A percentile compares a stretch with the other conserved stretches of the same genome.
These are phyloP conservation scores for Neoscytalidium dimidiatum DNA, from an alignment of 2,329 filamentous ascomycete genomes.

Conservation along the genomic window DNA sequence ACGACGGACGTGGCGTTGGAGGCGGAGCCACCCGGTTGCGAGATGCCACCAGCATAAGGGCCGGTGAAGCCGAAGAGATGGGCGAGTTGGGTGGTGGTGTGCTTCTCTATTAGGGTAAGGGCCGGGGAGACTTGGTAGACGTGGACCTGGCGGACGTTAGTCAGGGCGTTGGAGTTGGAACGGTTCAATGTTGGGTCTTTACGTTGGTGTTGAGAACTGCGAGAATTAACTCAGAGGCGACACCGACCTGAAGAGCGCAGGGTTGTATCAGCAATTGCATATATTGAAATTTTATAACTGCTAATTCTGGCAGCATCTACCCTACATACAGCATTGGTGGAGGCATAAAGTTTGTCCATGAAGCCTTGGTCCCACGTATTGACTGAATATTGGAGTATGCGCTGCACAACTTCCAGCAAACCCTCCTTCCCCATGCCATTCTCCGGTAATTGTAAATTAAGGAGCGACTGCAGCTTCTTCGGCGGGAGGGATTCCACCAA, in stretches of 20 bases:
- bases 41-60: conserved; percentile 69
- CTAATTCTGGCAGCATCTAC: not conserved
- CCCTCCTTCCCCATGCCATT: conserved; percentile 44
- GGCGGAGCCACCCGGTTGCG: conserved; percentile 76
- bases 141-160: conserved; percentile 60
- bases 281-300: not conserved
- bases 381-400: conserved; percentile 80
- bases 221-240: conserved; percentile 82
- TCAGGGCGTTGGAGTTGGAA: not conserved
- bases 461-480: conserved; percentile 42
- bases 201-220: conserved; percentile 88
- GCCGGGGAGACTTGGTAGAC: conserved; percentile 93
- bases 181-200: conserved; percentile 24
- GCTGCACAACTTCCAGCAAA: conserved; percentile 56
- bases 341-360: conserved; percentile 91
- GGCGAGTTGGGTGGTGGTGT: conserved; percentile 72
- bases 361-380: conserved; percentile 99
- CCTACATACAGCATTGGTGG: conserved; percentile 71
- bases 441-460: conserved; percentile 40
- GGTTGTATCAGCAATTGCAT: not conserved
- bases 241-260: conserved; percentile 61
- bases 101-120: conserved; percentile 84
- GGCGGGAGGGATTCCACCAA: conserved; percentile 49
- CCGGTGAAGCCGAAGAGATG: conserved; percentile 74
- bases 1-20: conserved; percentile 86